Base-by-base conservation (phyloP, 2,329 filamentous ascomycete genomes). In the Diaporthe velutina region DNA sequence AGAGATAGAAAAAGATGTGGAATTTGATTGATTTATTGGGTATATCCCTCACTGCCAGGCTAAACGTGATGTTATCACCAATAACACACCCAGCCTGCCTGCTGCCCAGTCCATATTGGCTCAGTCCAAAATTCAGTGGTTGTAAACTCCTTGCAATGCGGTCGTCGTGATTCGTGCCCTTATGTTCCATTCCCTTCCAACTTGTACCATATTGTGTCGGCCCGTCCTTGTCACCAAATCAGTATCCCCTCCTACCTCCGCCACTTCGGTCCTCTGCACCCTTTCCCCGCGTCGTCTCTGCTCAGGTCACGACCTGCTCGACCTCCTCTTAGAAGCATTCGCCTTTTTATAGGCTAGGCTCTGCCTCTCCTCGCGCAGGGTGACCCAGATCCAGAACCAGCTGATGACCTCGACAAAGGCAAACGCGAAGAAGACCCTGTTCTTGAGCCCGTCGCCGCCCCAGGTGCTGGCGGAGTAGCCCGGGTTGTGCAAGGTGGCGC, bases 351-450 rank as follows among this genome's bases (percentile, higher is more conserved):
- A 82, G 30, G 80, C 81, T 3, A 90, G 80, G 28, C 82, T 84
- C 6, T 79, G 77, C n/a, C 85, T 80, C 85, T 95, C 93, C 80
- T 95, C 93, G 70, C 91, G 87, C 79, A 95, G 82, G 6, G 91
- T 93, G 40, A 93, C 88, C 88, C 92, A 95, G 33, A 91, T 91
- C 95, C 95, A 98, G 83, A 98, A 95, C 95, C 95, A 98, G 76
- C 90, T 89, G 78, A 95, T 87, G 82, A 95, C 90, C 86, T 98
- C 96, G 80, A 98, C 81, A 80, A 98, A 97, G 12, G 91, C 92
- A 84, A 95, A 97, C 0, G 93, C 92, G 81, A 98, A 97, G 54
- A 98, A 91, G 54, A 98, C 86, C 68, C 95, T 90, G 82, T 97
- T 98, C 86, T 96, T 95, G 79, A 98, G 83, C 33, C 90, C 89